These are phyloP conservation scores for Tillandsia fasciculata DNA, from an alignment of 176 grass and related monocot genomes.

Conservation along the genomic window DNA sequence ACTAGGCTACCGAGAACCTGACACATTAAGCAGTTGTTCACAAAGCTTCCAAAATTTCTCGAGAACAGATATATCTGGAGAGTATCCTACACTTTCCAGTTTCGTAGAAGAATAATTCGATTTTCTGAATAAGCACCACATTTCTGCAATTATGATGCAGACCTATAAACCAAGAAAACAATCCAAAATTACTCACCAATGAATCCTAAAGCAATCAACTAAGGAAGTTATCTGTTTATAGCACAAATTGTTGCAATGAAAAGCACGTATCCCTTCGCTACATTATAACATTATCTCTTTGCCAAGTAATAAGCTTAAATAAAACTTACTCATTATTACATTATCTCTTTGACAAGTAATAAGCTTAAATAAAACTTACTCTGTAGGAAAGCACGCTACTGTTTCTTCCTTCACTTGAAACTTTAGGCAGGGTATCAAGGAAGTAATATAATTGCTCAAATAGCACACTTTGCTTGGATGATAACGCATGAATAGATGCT, in stretches of 20 bases:
- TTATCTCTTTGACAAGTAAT: not conserved
- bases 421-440: conserved; percentile 48
- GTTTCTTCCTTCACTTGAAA: conserved; percentile 67
- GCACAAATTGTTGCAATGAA: not conserved
- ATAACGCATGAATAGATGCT: conserved; percentile 51
- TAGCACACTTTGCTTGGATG: conserved; percentile 62
- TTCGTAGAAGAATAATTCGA: conserved; percentile 74
- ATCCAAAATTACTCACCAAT: not conserved
- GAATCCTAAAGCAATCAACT: not conserved
- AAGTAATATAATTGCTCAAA: conserved; percentile 75
- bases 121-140: conserved; percentile 97
- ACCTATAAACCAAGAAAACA: conserved; percentile 45
- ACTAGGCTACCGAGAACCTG: conserved; percentile 38
- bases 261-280: too few species aligned
- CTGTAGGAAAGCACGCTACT: conserved; percentile 70
- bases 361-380: conserved; percentile 41
- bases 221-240: not conserved
- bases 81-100: conserved; percentile 71
- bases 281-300: not conserved
- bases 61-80: conserved; percentile 52
- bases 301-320: not conserved
- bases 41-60: conserved; percentile 95
- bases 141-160: conserved; percentile 68
- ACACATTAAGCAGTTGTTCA: conserved; percentile 67
- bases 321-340: conserved; percentile 3